Percentiles rank a stretch among this genome's conserved stretches.
Evolutionary conservation across 1,139 yeast species (phyloP).

Genomic region (Yamadazyma sp.): DNA sequence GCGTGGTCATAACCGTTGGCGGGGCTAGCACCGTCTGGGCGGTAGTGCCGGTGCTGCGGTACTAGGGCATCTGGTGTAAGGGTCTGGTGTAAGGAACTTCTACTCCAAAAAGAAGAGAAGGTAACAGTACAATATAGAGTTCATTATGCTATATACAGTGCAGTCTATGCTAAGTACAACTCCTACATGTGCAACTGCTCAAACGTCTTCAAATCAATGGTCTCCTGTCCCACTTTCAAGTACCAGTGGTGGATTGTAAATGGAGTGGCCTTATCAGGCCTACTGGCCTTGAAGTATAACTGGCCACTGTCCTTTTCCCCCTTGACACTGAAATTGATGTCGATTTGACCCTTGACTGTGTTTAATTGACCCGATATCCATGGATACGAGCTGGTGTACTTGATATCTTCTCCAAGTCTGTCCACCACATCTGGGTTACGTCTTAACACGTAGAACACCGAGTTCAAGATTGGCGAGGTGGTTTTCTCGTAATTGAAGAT

Average conservation of each 20-base stretch:
- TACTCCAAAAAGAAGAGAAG: too few relatives aligned
- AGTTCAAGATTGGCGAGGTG: slow-evolving; percentile 80
- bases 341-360: slow-evolving; percentile 77
- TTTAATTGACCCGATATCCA: slow-evolving; percentile 88
- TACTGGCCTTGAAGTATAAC: slow-evolving; percentile 57
- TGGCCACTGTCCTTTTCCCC: slow-evolving; percentile 60
- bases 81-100: background rate
- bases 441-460: slow-evolving; percentile 84
- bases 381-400: slow-evolving; percentile 70
- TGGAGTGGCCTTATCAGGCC: slow-evolving; percentile 55
- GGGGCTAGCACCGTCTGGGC: too few relatives aligned
- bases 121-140: too few relatives aligned
- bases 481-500: slow-evolving; percentile 92
- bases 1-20: too few relatives aligned
- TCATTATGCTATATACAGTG: too few relatives aligned
- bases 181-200: slow-evolving; percentile 6
- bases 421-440: slow-evolving; percentile 69
- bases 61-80: too few relatives aligned
- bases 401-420: slow-evolving; percentile 71
- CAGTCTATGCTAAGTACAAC: background rate
- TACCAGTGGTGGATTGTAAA: slow-evolving; percentile 63
- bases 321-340: slow-evolving; percentile 65
- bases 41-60: too few relatives aligned
- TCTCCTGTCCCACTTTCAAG: slow-evolving; percentile 40
- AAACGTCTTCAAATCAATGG: slow-evolving; percentile 43